phyloP scores from a whole-genome alignment of 208 protist genomes.

The Crithidia mellificae region DNA sequence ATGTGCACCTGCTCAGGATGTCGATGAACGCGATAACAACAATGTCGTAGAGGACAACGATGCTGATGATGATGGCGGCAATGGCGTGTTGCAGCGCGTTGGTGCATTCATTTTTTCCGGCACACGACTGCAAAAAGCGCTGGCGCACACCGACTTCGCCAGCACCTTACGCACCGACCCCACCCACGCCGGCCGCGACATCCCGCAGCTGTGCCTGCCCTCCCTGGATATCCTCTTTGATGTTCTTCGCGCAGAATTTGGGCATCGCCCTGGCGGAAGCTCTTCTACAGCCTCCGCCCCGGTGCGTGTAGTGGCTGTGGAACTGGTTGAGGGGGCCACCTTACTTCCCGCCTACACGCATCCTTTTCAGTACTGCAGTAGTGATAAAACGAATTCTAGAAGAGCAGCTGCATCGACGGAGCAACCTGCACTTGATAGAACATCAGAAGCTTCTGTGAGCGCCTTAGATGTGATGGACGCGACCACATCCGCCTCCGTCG shows the following conservation, averaged over 20 bases:
- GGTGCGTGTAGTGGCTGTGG: slow-evolving; percentile 56
- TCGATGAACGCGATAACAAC: too few species aligned
- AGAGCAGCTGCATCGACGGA: too few species aligned
- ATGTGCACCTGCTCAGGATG: too few species aligned
- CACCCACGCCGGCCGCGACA: slow-evolving; percentile 32
- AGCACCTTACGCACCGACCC: slow-evolving; percentile 45
- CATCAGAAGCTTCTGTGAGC: too few species aligned
- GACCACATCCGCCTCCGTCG: neutral
- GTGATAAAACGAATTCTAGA: too few species aligned
- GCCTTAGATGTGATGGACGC: too few species aligned
- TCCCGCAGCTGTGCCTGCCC: slow-evolving; percentile 42
- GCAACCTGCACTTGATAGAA: too few species aligned
- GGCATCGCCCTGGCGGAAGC: neutral
- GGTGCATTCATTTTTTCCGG: slow-evolving; percentile 60
- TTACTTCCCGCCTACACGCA: slow-evolving; percentile 47
- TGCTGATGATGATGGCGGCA: neutral
- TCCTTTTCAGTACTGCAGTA: slow-evolving; percentile 13
- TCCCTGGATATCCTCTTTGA: slow-evolving; percentile 46
- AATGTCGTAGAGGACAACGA: too few species aligned
- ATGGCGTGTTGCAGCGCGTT: slow-evolving; percentile 8
- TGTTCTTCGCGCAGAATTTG: slow-evolving; percentile 26
- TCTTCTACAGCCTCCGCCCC: neutral
- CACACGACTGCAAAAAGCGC: slow-evolving; percentile 45
- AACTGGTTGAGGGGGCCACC: slow-evolving; percentile 57
- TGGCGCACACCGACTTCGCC: slow-evolving; percentile 26